phyloP scores from a whole-genome alignment of 148 eudicot species.

The Camellia japonica region DNA sequence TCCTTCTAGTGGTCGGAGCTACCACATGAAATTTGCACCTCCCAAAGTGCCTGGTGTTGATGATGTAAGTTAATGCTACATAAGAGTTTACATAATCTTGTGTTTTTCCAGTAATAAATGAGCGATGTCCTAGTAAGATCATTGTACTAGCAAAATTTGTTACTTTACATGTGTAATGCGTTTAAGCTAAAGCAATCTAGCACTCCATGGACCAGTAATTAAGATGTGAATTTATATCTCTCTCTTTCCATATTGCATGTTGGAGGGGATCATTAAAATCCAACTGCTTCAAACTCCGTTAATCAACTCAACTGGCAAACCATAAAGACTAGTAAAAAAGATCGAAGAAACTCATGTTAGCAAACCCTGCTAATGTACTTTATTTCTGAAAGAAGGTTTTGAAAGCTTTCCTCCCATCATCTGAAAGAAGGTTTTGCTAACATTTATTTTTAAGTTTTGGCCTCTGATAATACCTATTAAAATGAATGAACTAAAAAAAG shows the following conservation, averaged over 20 bases:
- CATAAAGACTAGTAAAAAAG: not conserved
- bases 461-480: not conserved
- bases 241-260: not conserved
- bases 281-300: not conserved
- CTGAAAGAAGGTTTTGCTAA: not conserved
- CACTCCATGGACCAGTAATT: not conserved
- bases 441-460: not conserved
- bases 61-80: constrained; percentile 55
- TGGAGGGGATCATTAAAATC: not conserved
- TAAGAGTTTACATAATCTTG: not conserved
- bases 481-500: not conserved
- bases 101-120: not conserved
- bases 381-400: constrained; percentile 1
- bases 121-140: not conserved
- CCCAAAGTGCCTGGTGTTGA: constrained; percentile 81
- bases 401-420: not conserved
- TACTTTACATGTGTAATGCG: not conserved
- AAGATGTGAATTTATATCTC: not conserved
- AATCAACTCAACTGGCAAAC: not conserved
- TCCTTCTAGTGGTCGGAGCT: constrained; percentile 85
- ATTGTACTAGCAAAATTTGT: not conserved
- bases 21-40: constrained; percentile 95
- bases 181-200: not conserved
- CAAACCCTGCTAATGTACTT: not conserved
- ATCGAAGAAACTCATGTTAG: not conserved